phyloP scores from a whole-genome alignment of 805 yeast species.

The Saccharomycopsis synnaedendra region DNA sequence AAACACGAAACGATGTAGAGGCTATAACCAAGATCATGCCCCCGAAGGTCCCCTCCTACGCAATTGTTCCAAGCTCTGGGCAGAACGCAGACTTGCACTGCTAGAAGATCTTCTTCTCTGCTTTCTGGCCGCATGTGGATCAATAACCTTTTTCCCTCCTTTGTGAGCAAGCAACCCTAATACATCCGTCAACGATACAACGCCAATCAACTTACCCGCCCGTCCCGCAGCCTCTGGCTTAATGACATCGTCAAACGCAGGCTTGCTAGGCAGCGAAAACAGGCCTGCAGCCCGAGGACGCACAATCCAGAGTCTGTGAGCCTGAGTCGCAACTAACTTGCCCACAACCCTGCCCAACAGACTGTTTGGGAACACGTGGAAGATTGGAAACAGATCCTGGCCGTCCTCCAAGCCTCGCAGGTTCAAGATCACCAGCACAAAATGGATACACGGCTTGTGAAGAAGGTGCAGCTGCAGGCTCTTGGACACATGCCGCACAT shows the following conservation, averaged over 20 bases:
- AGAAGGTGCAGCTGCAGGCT: slow-evolving; percentile 79
- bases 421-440: slow-evolving; percentile 74
- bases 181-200: slow-evolving; percentile 84
- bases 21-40: too few relatives aligned
- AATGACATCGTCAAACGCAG: not conserved
- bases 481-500: slow-evolving; percentile 78
- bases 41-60: slow-evolving; percentile 1
- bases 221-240: slow-evolving; percentile 34
- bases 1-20: too few relatives aligned
- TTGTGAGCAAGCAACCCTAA: slow-evolving; percentile 68
- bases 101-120: slow-evolving; percentile 13
- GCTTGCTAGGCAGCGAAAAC: slow-evolving; percentile 16
- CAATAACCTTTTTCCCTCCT: slow-evolving; percentile 35
- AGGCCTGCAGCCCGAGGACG: slow-evolving; percentile 31
- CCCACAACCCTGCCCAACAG: slow-evolving; percentile 86
- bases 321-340: slow-evolving; percentile 86
- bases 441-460: slow-evolving; percentile 76
- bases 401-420: slow-evolving; percentile 89
- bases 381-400: slow-evolving; percentile 92
- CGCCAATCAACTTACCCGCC: slow-evolving; percentile 82
- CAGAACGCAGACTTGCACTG: slow-evolving; percentile 10
- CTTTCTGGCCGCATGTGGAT: slow-evolving; percentile 66
- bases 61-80: slow-evolving; percentile 10
- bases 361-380: slow-evolving; percentile 75
- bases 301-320: slow-evolving; percentile 84